phyloP scores from a whole-genome alignment of 2,329 filamentous ascomycete genomes.

The Sphaerostilbella broomeana region DNA sequence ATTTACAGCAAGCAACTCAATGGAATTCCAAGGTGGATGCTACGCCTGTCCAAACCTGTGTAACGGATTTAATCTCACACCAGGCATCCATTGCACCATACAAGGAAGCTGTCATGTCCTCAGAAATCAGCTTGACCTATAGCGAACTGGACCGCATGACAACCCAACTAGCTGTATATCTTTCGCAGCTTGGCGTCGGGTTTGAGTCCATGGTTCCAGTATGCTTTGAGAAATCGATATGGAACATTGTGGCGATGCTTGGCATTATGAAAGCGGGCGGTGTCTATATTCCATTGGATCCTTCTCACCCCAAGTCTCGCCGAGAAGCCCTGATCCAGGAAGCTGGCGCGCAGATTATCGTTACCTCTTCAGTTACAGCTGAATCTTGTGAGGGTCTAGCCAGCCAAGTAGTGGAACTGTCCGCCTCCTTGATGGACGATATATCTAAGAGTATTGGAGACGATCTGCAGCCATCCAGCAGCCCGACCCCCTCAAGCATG shows the following conservation, averaged over 20 bases:
- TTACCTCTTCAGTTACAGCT: slow-evolving; percentile 3
- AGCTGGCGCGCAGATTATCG: slow-evolving; percentile 9
- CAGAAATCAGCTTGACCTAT: slow-evolving; percentile 12
- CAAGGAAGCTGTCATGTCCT: slow-evolving; percentile 10
- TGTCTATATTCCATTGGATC: slow-evolving; percentile 7
- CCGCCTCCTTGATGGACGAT: neutral
- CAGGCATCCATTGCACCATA: slow-evolving; percentile 2
- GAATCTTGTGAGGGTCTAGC: neutral
- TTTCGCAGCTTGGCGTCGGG: neutral
- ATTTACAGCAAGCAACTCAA: neutral
- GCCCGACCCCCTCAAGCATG: neutral
- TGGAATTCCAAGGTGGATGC: slow-evolving; percentile 2
- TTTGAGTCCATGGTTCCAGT: slow-evolving; percentile 3
- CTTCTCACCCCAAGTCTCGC: slow-evolving; percentile 4
- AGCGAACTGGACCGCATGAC: slow-evolving; percentile 14
- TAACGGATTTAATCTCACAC: slow-evolving; percentile 5
- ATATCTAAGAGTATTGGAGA: no score
- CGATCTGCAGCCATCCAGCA: neutral
- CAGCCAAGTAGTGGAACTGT: neutral
- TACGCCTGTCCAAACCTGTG: neutral
- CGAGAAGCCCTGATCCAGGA: slow-evolving; percentile 10
- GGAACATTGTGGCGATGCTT: slow-evolving; percentile 3
- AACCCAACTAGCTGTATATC: slow-evolving; percentile 9
- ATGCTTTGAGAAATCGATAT: slow-evolving; percentile 9
- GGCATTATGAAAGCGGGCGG: slow-evolving; percentile 10